A percentile compares a stretch with the other conserved stretches of the same genome.
These are phyloP conservation scores for Neoscytalidium dimidiatum DNA, from an alignment of 2,329 filamentous ascomycete species.

Conservation along the genomic window DNA sequence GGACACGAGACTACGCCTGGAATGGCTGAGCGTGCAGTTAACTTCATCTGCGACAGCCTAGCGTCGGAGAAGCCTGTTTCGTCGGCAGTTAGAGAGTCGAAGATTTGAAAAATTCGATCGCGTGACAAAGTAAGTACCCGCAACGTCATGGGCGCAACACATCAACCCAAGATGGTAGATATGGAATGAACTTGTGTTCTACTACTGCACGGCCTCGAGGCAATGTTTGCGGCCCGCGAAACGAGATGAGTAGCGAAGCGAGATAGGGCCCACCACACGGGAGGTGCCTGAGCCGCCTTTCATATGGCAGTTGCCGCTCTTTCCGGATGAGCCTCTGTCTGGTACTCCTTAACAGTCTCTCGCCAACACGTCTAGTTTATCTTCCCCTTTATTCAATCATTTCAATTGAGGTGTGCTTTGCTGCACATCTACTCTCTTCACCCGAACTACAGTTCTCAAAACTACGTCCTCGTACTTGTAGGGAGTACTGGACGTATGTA, in stretches of 20 bases:
- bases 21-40: constrained; percentile 68
- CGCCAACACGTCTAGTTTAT: too few species aligned
- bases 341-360: background rate
- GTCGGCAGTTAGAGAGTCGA: constrained; percentile 13
- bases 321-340: background rate
- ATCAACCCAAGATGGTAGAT: background rate
- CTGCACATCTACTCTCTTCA: too few species aligned
- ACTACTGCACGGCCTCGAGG: background rate
- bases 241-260: constrained; percentile 7
- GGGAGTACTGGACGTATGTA: too few species aligned
- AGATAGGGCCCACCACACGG: background rate
- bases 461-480: too few species aligned
- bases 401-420: too few species aligned
- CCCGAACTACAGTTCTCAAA: too few species aligned
- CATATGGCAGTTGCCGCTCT: background rate
- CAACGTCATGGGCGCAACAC: background rate
- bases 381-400: too few species aligned
- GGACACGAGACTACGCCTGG: constrained; percentile 68
- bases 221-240: background rate
- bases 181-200: background rate
- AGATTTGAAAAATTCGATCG: background rate
- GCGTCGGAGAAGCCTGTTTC: constrained; percentile 20
- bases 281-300: background rate
- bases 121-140: background rate
- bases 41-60: constrained; percentile 58